These are phyloP conservation scores for Trametes polyzona DNA, from an alignment of 1,284 basidiomycete species.

Conservation along the genomic window DNA sequence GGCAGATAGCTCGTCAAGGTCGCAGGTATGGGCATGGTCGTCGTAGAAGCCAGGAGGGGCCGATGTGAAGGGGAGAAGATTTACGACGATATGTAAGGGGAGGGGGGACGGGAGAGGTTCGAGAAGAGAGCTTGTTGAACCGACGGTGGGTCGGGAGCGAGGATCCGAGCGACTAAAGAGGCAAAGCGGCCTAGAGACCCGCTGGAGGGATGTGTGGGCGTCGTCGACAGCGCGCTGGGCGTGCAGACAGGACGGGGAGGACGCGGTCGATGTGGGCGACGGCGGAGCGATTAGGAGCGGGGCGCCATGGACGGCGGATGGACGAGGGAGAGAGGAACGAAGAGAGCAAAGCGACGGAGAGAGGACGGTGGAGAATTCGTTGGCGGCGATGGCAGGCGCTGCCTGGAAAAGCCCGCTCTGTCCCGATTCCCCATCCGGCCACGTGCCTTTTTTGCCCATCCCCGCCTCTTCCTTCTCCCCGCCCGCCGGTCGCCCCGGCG, in stretches of 20 bases:
- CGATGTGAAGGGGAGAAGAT: not conserved
- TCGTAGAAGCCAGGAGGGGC: constrained; percentile 16
- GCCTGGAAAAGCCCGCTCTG: constrained; percentile 18
- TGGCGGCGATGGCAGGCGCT: constrained; percentile 15
- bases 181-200: constrained; percentile 13
- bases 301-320: constrained; percentile 24
- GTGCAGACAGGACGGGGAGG: constrained; percentile 6
- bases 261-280: not conserved
- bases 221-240: constrained; percentile 15
- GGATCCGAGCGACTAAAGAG: constrained; percentile 12
- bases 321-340: constrained; percentile 8
- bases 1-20: constrained; percentile 62
- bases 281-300: constrained; percentile 6
- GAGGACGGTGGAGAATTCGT: constrained; percentile 11
- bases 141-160: constrained; percentile 21
- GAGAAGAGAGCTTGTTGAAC: constrained; percentile 13
- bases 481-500: not conserved
- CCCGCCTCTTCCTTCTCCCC: constrained; percentile 8
- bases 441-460: constrained; percentile 12
- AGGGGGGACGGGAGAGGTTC: constrained; percentile 2
- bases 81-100: constrained; percentile 1
- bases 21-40: constrained; percentile 33
- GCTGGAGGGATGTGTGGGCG: not conserved
- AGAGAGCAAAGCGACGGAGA: not conserved
- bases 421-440: constrained; percentile 13